A percentile compares a stretch with the other conserved stretches of the same genome.
These are phyloP conservation scores for Candida nonsorbophila DNA, from an alignment of 805 yeast genomes.

Conservation along the genomic window DNA sequence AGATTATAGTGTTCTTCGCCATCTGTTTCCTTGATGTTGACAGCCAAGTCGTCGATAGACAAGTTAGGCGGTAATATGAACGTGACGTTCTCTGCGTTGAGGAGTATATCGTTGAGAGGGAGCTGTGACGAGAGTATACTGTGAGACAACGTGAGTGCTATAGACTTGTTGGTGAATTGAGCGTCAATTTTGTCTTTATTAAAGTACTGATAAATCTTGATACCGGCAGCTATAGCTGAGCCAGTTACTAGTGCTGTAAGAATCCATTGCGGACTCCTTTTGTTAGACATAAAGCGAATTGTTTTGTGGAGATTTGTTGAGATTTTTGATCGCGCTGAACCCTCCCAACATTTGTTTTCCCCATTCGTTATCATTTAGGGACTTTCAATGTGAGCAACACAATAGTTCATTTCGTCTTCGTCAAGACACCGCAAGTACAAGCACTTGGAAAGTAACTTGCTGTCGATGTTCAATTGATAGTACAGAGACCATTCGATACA, in stretches of 20 bases:
- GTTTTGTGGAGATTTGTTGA: constrained; percentile 1
- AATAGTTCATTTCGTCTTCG: constrained; percentile 60
- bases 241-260: constrained; percentile 31
- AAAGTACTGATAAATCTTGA: constrained; percentile 23
- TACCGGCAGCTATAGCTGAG: constrained; percentile 26
- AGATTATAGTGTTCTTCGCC: constrained; percentile 7
- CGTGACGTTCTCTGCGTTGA: constrained; percentile 33
- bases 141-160: constrained; percentile 38
- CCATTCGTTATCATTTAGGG: constrained; percentile 1
- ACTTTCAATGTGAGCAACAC: constrained; percentile 2
- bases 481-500: constrained; percentile 81
- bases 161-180: constrained; percentile 24
- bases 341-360: constrained; percentile 1
- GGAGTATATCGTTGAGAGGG: constrained; percentile 34
- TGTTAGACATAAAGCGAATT: constrained; percentile 3
- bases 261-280: constrained; percentile 23
- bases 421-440: constrained; percentile 70
- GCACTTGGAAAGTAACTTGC: constrained; percentile 75
- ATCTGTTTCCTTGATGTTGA: constrained; percentile 10
- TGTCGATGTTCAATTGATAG: constrained; percentile 51
- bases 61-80: constrained; percentile 41
- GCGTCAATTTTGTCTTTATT: constrained; percentile 3
- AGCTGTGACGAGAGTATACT: constrained; percentile 31
- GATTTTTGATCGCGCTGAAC: not conserved
- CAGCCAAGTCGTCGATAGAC: constrained; percentile 30